These are phyloP conservation scores for Exophiala sp. DNA, from an alignment of 2,329 filamentous ascomycete species.

Conservation along the genomic window DNA sequence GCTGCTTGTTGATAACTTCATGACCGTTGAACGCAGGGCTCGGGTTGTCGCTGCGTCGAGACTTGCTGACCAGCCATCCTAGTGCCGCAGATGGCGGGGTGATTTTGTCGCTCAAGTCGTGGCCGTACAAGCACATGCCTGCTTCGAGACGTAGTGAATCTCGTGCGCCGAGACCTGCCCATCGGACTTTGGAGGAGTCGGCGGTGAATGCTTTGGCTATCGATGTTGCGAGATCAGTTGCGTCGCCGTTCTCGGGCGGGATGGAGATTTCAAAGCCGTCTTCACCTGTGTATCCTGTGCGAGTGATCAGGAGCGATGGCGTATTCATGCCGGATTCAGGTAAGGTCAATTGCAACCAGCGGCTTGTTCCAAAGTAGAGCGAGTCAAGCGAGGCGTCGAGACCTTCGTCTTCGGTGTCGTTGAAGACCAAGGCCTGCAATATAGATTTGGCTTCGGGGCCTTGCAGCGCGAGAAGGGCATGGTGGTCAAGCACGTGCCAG, in stretches of 20 bases:
- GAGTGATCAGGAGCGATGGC: constrained; percentile 67
- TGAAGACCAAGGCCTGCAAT: constrained; percentile 60
- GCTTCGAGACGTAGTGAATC: constrained; percentile 93
- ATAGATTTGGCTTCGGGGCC: constrained; percentile 73
- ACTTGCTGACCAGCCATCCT: constrained; percentile 80
- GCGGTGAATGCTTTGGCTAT: constrained; percentile 69
- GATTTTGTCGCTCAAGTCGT: constrained; percentile 80
- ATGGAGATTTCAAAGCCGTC: constrained; percentile 97
- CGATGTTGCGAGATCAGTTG: constrained; percentile 36
- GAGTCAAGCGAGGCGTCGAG: constrained; percentile 56
- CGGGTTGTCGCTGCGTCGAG: constrained; percentile 55
- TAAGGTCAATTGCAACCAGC: constrained; percentile 63
- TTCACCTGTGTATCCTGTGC: constrained; percentile 94
- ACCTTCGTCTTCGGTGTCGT: constrained; percentile 38
- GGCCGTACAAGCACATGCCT: constrained; percentile 99
- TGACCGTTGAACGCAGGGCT: constrained; percentile 79
- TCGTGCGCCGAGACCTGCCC: constrained; percentile 84
- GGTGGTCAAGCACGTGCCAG: constrained; percentile 68
- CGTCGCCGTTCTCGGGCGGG: constrained; percentile 60
- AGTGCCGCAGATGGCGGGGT: constrained; percentile 66
- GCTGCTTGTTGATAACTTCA: constrained; percentile 70
- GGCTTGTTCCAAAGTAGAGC: constrained; percentile 78
- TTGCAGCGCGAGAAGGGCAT: constrained; percentile 83
- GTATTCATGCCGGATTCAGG: constrained; percentile 49
- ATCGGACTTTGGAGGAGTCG: constrained; percentile 63